Percentiles rank a stretch among this genome's conserved stretches.
phyloP scores from a whole-genome alignment of 2,329 filamentous ascomycete species.

The Pseudocercospora macadamiae region DNA sequence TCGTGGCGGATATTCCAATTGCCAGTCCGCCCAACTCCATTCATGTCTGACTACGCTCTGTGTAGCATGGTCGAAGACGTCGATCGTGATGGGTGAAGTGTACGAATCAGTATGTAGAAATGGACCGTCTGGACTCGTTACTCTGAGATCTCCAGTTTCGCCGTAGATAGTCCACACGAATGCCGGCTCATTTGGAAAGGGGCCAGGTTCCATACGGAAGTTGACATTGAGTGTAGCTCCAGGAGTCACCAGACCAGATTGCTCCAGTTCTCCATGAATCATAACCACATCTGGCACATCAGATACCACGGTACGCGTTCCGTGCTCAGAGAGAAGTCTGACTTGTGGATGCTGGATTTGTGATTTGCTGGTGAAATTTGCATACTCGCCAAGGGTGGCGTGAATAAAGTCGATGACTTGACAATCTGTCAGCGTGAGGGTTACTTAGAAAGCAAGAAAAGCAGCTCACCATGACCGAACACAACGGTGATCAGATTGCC shows the following conservation, averaged over 20 bases:
- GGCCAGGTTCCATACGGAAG: slow-evolving; percentile 5
- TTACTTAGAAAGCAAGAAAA: background rate
- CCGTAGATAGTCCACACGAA: slow-evolving; percentile 14
- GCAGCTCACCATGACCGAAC: slow-evolving; percentile 6
- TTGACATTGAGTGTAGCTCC: slow-evolving; percentile 7
- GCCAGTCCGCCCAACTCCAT: background rate
- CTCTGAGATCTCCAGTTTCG: slow-evolving; percentile 13
- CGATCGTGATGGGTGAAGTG: background rate
- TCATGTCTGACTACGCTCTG: background rate
- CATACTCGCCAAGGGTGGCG: background rate
- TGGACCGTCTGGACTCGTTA: background rate
- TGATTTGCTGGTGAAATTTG: background rate
- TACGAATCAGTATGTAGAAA: slow-evolving; percentile 9
- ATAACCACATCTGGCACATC: background rate
- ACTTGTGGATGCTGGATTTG: background rate
- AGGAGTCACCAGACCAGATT: background rate
- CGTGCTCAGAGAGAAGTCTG: background rate
- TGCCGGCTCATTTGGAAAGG: slow-evolving; percentile 8
- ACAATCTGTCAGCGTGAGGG: background rate
- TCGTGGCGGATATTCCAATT: background rate
- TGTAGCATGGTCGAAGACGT: background rate
- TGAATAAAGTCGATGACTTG: background rate
- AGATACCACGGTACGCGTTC: background rate
- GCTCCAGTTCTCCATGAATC: background rate
- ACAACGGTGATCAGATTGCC: slow-evolving; percentile 11